These are phyloP conservation scores for Brassica cretica DNA, from an alignment of 345 rosid species.

Conservation along the genomic window DNA sequence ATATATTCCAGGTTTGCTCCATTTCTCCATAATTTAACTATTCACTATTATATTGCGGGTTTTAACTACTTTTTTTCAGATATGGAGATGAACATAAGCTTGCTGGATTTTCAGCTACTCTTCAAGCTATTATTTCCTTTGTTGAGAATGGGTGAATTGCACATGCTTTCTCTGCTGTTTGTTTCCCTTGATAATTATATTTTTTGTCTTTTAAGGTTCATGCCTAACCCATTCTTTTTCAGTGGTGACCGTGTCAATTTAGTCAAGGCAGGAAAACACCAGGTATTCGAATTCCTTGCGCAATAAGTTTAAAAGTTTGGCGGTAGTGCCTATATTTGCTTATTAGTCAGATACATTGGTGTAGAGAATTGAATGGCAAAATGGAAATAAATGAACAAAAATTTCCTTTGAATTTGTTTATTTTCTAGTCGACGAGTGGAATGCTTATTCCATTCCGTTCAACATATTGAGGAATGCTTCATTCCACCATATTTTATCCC, in stretches of 20 bases:
- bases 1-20: conserved; percentile 83
- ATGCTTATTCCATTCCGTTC: not conserved
- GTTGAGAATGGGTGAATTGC: conserved; percentile 83
- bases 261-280: conserved; percentile 89
- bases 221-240: conserved; percentile 35
- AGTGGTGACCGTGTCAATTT: conserved; percentile 82
- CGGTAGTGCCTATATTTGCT: not conserved
- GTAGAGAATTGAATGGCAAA: not conserved
- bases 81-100: conserved; percentile 98
- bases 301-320: not conserved
- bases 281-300: conserved; percentile 47
- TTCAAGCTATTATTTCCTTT: conserved; percentile 98
- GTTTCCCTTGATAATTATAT: not conserved
- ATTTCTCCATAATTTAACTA: conserved; percentile 11
- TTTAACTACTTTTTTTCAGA: conserved; percentile 42
- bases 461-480: not conserved
- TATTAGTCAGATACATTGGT: not conserved
- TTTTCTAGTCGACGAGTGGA: not conserved
- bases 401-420: not conserved
- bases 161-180: conserved; percentile 22
- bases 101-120: conserved; percentile 97
- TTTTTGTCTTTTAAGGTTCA: conserved; percentile 1
- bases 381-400: not conserved
- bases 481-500: not conserved
- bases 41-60: not conserved